phyloP scores from a whole-genome alignment of 495 filamentous ascomycete genomes.

The Aspergillus biplanus region DNA sequence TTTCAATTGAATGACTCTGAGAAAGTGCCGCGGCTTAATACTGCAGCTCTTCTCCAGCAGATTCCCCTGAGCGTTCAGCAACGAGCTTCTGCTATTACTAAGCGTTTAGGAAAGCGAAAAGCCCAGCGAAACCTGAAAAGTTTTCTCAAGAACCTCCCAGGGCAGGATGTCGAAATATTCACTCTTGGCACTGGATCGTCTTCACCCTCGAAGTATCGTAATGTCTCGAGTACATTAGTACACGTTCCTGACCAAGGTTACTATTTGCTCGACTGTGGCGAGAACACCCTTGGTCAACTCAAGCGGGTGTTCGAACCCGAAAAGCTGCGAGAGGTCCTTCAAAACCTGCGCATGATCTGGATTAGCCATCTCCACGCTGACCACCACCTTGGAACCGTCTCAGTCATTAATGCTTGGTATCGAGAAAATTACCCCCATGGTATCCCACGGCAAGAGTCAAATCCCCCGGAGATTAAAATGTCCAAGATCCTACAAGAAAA shows the following conservation, averaged over 20 bases:
- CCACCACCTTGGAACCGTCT: conserved; percentile 84
- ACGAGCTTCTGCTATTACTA: conserved; percentile 34
- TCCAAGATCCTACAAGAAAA: conserved; percentile 45
- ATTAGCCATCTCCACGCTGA: conserved; percentile 96
- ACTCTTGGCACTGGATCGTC: conserved; percentile 90
- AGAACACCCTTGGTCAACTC: conserved; percentile 92
- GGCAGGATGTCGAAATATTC: conserved; percentile 77
- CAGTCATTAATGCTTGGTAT: conserved; percentile 80
- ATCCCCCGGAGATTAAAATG: conserved; percentile 33
- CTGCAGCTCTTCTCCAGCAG: conserved; percentile 36
- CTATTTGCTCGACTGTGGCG: conserved; percentile 88
- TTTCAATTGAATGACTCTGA: conserved; percentile 55
- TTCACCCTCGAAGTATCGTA: conserved; percentile 87
- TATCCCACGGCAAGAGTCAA: conserved; percentile 32
- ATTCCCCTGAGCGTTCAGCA: conserved; percentile 50
- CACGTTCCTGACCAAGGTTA: conserved; percentile 81
- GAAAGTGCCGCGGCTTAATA: conserved; percentile 57
- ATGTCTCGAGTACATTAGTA: conserved; percentile 87
- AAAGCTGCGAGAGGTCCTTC: conserved; percentile 68
- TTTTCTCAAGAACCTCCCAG: conserved; percentile 58
- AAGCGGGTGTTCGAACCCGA: conserved; percentile 67
- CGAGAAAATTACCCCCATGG: conserved; percentile 47
- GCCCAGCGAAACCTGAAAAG: conserved; percentile 40
- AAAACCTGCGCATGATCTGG: conserved; percentile 83
- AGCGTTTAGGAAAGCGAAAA: conserved; percentile 29